Evolutionary conservation across 225 moss, liverwort and hornwort species (phyloP), one percentile per base, ranked within the genome.

Genomic region (Marchantia polymorpha): DNA sequence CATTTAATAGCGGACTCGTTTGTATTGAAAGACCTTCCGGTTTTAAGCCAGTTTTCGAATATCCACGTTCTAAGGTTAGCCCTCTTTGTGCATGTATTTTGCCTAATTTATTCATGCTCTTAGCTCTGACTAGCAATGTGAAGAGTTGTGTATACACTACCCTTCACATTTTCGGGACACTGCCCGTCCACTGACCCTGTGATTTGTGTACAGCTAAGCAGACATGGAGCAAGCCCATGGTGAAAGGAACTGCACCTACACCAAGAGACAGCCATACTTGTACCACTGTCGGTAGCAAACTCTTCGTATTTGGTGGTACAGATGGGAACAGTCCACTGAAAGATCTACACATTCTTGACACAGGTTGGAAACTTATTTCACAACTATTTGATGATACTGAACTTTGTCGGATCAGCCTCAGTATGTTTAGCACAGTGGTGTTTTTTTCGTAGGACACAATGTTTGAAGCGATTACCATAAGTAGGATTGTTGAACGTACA

Each of bases 251-350:
- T 52, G 86, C 97, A 69, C 97, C 97, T 29, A 89, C 93, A 67
- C 93, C 97, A 50, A 93, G 97, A 63, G 97, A 99, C 69, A 99
- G 97, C 84, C 97, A 99, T 72, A 95, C 93, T 10, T 93, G 95
- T 80, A 90, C 92, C 13, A 91, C 95, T 8, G 91, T 99, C 75
- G 93, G 88, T 20, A 84, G 86, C 75, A 89, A 72, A 81, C 89
- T 99, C 48, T 93, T 89, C 75, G 92, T 99, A 68, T 99, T 93
- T 77, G 97, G 97, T 80, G 97, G 97, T 72, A 99, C 95, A 76
- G 97, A 99, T 89, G 97, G 97, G 76, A 86, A 86, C 26, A 90
- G 87, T 83, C 93, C 97, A 2, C 77, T 99, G 78, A 85, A 83
- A 55, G 97, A 99, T 68, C 92, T 99, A 27, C 93, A 99, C 89